A percentile compares a stretch with the other conserved stretches of the same genome.
Conservation (phyloP, 2,329 filamentous ascomycete species). For the Alternaria angustiovoidea region DNA sequence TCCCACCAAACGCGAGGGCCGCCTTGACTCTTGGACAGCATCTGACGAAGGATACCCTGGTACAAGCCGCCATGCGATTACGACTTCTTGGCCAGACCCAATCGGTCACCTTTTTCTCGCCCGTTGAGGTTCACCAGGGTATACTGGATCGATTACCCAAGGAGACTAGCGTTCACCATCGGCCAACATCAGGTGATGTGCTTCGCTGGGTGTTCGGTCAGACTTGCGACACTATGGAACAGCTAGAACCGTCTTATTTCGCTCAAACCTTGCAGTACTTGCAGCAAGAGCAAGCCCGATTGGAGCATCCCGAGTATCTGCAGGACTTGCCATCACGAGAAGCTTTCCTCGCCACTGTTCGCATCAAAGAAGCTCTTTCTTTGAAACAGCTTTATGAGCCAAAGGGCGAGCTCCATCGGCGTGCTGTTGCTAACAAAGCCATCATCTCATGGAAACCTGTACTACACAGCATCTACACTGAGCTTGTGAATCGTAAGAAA, state of each 20-base stretch:
- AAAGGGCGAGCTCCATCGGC: slow-evolving; percentile 17
- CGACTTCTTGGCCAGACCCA: slow-evolving; percentile 67
- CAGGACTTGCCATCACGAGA: slow-evolving; percentile 37
- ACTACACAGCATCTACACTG: slow-evolving; percentile 42
- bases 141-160: slow-evolving; percentile 55
- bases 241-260: slow-evolving; percentile 66
- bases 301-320: slow-evolving; percentile 56
- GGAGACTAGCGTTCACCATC: not conserved
- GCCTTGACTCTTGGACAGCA: slow-evolving; percentile 65
- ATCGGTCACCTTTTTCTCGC: slow-evolving; percentile 62
- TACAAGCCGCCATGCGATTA: slow-evolving; percentile 73
- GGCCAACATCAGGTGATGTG: slow-evolving; percentile 60
- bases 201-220: slow-evolving; percentile 70
- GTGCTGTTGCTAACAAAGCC: slow-evolving; percentile 8
- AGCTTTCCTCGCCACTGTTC: slow-evolving; percentile 56
- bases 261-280: slow-evolving; percentile 70
- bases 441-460: slow-evolving; percentile 28
- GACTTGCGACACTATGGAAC: slow-evolving; percentile 67
- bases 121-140: slow-evolving; percentile 68
- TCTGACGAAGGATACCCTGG: slow-evolving; percentile 68
- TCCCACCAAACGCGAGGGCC: slow-evolving; percentile 58
- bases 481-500: slow-evolving; percentile 48
- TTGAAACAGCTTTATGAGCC: slow-evolving; percentile 66
- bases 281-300: slow-evolving; percentile 60
- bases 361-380: slow-evolving; percentile 64